Conservation (phyloP, 2,329 filamentous ascomycete species). For the Pseudovirgaria hyperparasitica region DNA sequence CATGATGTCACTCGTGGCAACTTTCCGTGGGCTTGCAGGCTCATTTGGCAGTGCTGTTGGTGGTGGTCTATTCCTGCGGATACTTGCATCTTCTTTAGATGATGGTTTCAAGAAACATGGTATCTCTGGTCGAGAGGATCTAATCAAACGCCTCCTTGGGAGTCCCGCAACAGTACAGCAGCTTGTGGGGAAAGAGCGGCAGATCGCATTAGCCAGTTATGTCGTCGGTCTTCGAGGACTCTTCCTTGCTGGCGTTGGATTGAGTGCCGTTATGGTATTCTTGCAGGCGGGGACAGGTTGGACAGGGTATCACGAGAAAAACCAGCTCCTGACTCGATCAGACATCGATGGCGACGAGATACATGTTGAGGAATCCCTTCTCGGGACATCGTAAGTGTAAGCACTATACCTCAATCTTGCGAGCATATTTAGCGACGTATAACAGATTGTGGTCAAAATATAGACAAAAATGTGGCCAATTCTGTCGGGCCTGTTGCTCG, state of each 20-base stretch:
- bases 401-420: too few species aligned
- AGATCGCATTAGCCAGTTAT: constrained; percentile 42
- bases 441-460: too few species aligned
- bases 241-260: constrained; percentile 37
- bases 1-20: constrained; percentile 61
- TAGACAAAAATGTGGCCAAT: too few species aligned
- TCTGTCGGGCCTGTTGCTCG: too few species aligned
- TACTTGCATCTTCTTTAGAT: constrained; percentile 43
- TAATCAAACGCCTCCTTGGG: constrained; percentile 44
- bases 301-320: constrained; percentile 23
- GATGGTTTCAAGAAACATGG: constrained; percentile 40
- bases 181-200: constrained; percentile 36
- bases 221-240: constrained; percentile 39
- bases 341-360: too few species aligned
- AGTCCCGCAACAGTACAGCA: constrained; percentile 42
- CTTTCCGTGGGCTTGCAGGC: constrained; percentile 70
- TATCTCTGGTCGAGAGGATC: constrained; percentile 23
- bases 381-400: too few species aligned
- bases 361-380: too few species aligned
- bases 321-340: too few species aligned
- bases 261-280: constrained; percentile 36
- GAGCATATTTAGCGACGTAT: too few species aligned
- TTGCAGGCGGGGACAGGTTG: constrained; percentile 49
- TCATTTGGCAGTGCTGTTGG: constrained; percentile 71
- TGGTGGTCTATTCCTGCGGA: constrained; percentile 59